Percentiles rank a stretch among this genome's conserved stretches.
Conservation (phyloP, 164 flowering plant genomes). For the Buxus sempervirens region DNA sequence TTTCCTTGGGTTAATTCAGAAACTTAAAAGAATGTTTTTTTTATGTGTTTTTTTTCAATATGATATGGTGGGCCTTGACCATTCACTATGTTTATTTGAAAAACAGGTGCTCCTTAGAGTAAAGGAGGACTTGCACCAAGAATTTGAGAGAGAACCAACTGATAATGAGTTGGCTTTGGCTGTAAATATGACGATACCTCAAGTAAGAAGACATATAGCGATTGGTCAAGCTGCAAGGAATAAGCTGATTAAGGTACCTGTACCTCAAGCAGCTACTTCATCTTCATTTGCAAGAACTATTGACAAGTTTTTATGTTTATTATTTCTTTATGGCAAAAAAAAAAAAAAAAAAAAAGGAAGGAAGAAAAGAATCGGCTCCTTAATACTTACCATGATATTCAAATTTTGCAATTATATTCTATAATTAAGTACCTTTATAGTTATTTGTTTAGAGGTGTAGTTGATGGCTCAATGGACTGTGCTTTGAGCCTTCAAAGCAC, state of each 20-base stretch:
- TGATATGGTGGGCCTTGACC: conserved; percentile 4
- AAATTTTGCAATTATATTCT: too few species aligned
- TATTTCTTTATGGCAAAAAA: too few species aligned
- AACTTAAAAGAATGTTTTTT: not conserved
- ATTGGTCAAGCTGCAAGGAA: conserved; percentile 85
- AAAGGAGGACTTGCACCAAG: conserved; percentile 44
- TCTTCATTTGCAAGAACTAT: not conserved
- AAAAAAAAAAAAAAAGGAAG: too few species aligned
- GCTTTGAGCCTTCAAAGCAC: not conserved
- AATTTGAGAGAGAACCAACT: conserved; percentile 59
- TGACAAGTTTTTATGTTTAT: not conserved
- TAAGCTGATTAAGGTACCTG: conserved; percentile 79
- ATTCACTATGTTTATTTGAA: conserved; percentile 6
- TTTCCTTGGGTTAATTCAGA: not conserved
- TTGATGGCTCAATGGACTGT: not conserved
- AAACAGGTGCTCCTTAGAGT: conserved; percentile 59
- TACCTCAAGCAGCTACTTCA: not conserved
- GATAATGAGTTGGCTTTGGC: conserved; percentile 71
- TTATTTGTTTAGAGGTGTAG: too few species aligned
- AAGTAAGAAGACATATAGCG: conserved; percentile 52
- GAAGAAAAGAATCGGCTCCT: too few species aligned
- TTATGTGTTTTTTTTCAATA: conserved; percentile 1
- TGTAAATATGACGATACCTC: conserved; percentile 39
- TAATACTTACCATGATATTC: too few species aligned
- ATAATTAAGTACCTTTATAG: not conserved